Evolutionary conservation across 2,329 filamentous ascomycete genomes (phyloP), one percentile per base, ranked within the genome.

Genomic region (Xylariaceae sp.): DNA sequence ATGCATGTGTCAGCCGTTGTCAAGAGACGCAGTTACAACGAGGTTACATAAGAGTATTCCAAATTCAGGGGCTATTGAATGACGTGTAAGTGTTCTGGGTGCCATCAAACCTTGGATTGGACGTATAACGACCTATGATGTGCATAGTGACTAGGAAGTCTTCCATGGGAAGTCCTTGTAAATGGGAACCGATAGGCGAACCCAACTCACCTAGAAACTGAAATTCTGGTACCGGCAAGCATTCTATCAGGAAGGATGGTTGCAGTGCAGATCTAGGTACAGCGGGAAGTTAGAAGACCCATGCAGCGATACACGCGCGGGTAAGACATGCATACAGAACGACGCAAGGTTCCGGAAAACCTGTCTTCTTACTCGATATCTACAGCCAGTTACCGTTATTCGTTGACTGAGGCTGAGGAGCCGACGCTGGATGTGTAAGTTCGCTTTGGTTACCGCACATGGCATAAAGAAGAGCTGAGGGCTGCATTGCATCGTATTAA

Each of bases 191-290:
- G n/a, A n/a, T n/a, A n/a, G n/a, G n/a, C n/a, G n/a, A n/a, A n/a
- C n/a, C n/a, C n/a, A n/a, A n/a, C n/a, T n/a, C n/a, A n/a, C n/a
- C n/a, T n/a, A n/a, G n/a, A n/a, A n/a, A n/a, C n/a, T n/a, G n/a
- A n/a, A n/a, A n/a, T n/a, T n/a, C n/a, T 47, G 41, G 40, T 40
- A 45, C 33, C 27, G 21, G 40, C 37, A 35, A 36, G 42, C 22
- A 37, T 34, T 40, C 36, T 29, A 38, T 42, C 33, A 49, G 39
- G 42, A 46, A 45, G 48, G 45, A 25, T 48, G 52, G 47, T 53
- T 55, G 52, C 55, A 60, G 54, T 40, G 50, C 56, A 55, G 58
- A 62, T 60, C 56, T 59, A 61, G 56, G 58, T 44, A 59, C 55
- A 47, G 45, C 49, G 54, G 52, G 51, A 40, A 54, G 47, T 52